phyloP scores from a whole-genome alignment of 2,329 filamentous ascomycete species.

The Aspergillus alliaceus region DNA sequence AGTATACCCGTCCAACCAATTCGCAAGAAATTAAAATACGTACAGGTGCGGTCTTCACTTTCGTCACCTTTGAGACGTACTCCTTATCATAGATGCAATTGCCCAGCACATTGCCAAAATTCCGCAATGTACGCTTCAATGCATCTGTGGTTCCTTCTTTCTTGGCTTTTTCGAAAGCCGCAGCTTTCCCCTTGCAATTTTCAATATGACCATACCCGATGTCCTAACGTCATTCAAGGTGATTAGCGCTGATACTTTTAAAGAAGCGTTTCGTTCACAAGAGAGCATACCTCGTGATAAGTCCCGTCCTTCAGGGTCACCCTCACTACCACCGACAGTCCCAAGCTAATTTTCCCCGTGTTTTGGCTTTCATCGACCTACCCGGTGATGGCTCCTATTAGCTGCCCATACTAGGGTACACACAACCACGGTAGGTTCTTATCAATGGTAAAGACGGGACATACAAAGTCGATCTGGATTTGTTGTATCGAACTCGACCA shows the following conservation, averaged over 20 bases:
- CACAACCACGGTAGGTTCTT: no score
- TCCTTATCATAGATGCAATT: slow-evolving; percentile 98
- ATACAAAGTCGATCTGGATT: slow-evolving; percentile 86
- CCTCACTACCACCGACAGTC: slow-evolving; percentile 84
- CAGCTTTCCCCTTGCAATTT: slow-evolving; percentile 91
- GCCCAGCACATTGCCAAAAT: slow-evolving; percentile 94
- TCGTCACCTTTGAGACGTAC: slow-evolving; percentile 85
- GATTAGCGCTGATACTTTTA: background rate
- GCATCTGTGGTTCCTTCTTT: slow-evolving; percentile 97
- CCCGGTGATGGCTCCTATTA: background rate
- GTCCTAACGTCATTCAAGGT: slow-evolving; percentile 52
- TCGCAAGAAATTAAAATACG: slow-evolving; percentile 10
- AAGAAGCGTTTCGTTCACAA: no score
- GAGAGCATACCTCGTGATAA: slow-evolving; percentile 70
- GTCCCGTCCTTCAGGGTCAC: slow-evolving; percentile 90
- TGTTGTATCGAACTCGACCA: slow-evolving; percentile 97
- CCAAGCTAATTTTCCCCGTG: slow-evolving; percentile 77
- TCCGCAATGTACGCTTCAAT: slow-evolving; percentile 83
- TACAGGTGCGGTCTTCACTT: slow-evolving; percentile 74
- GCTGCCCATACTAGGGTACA: background rate
- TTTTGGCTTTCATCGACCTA: slow-evolving; percentile 75
- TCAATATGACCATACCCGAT: slow-evolving; percentile 96
- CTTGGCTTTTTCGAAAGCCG: slow-evolving; percentile 97
- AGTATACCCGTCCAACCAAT: slow-evolving; percentile 5
- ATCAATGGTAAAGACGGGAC: slow-evolving; percentile 20